phyloP scores from a whole-genome alignment of 495 filamentous ascomycete species.

The Daldinia childiae region DNA sequence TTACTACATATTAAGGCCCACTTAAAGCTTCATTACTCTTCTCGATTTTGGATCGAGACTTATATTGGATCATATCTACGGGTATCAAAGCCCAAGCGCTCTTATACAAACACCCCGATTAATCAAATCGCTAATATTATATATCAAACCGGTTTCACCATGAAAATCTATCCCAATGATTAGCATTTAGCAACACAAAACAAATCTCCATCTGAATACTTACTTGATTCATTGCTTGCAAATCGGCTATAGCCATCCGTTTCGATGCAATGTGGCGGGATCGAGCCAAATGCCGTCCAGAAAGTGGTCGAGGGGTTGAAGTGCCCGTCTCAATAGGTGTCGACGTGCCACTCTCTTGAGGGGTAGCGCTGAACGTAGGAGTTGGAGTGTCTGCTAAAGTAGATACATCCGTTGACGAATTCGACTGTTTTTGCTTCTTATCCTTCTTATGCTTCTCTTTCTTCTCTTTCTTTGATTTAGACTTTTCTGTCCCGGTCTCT shows the following conservation, averaged over 20 bases:
- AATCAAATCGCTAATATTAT: not conserved
- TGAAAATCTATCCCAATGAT: conserved; percentile 33
- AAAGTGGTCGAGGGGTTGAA: conserved; percentile 32
- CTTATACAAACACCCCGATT: conserved; percentile 2
- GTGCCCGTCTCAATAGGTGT: conserved; percentile 31
- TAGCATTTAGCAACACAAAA: conserved; percentile 4
- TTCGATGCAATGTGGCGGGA: conserved; percentile 41
- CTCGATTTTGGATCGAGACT: conserved; percentile 1
- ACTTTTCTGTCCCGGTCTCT: conserved; percentile 39
- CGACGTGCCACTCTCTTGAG: conserved; percentile 31
- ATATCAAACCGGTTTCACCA: conserved; percentile 38
- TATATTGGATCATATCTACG: conserved; percentile 25
- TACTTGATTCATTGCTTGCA: conserved; percentile 40
- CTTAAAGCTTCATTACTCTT: not conserved
- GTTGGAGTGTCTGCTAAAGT: conserved; percentile 13
- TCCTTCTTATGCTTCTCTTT: conserved; percentile 58
- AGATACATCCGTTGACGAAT: conserved; percentile 24
- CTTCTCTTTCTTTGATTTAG: conserved; percentile 49
- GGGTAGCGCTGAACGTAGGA: conserved; percentile 2
- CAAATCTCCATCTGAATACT: not conserved
- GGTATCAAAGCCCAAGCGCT: conserved; percentile 29
- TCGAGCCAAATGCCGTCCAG: conserved; percentile 28
- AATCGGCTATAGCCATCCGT: conserved; percentile 38
- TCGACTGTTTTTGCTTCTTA: conserved; percentile 52
- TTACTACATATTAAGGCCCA: not conserved